These are phyloP conservation scores for Dioscorea cayenensis DNA, from an alignment of 116 monocot species.

Conservation along the genomic window DNA sequence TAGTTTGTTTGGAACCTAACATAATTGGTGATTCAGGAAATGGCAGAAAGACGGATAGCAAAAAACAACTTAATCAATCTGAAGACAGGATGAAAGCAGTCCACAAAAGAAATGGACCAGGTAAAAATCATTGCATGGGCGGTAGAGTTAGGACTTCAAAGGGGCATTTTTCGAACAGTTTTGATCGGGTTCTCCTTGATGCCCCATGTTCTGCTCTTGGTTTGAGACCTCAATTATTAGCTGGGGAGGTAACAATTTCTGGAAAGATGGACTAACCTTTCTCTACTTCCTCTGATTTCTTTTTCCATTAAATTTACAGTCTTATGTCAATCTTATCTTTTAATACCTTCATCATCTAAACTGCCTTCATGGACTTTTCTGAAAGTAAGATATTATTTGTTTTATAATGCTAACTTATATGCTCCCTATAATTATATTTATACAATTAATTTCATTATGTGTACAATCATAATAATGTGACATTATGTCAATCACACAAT, in stretches of 20 bases:
- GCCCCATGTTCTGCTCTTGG: constrained; percentile 99
- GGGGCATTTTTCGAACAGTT: constrained; percentile 72
- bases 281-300: not conserved
- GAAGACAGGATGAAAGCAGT: constrained; percentile 24
- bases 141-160: constrained; percentile 58
- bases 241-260: constrained; percentile 63
- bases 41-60: constrained; percentile 11
- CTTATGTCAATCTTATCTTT: not conserved
- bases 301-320: not conserved
- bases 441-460: no score
- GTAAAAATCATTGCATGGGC: constrained; percentile 59
- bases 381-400: no score
- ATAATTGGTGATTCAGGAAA: not conserved
- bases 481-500: no score
- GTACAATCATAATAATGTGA: no score
- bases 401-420: no score
- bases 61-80: constrained; percentile 31
- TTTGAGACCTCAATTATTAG: constrained; percentile 87
- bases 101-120: constrained; percentile 74
- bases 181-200: constrained; percentile 95
- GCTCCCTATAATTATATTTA: no score
- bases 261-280: not conserved
- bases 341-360: no score
- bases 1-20: not conserved
- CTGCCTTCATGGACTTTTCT: no score